Conservation (phyloP, 306 rosid genomes). For the Vicia sativa region DNA sequence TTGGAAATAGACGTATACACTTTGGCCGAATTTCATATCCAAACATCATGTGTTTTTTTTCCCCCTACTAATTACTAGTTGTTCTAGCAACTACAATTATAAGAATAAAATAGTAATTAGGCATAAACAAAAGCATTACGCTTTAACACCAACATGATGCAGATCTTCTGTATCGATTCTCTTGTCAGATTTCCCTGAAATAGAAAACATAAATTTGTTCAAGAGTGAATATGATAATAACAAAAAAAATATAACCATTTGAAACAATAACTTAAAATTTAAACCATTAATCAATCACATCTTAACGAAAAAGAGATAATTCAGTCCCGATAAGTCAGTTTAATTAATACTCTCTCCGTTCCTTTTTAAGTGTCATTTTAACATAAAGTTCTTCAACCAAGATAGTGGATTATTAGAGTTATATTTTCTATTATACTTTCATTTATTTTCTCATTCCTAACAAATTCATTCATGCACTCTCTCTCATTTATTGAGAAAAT, state of each 20-base stretch:
- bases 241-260: neutral
- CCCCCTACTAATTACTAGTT: no score
- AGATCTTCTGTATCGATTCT: conserved; percentile 42
- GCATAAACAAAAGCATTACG: conserved; percentile 49
- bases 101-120: conserved; percentile 2
- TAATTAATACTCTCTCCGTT: no score
- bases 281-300: neutral
- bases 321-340: neutral
- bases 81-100: neutral
- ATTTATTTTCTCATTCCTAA: no score
- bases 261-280: neutral
- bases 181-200: conserved; percentile 78
- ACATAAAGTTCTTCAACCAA: no score
- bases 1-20: no score
- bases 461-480: no score
- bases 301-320: neutral
- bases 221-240: conserved; percentile 8
- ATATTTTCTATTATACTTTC: no score
- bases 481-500: no score
- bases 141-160: conserved; percentile 60
- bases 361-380: no score
- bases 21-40: no score
- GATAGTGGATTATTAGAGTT: no score
- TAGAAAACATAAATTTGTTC: conserved; percentile 25
- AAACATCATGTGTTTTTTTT: no score